Base-by-base conservation (phyloP, 495 filamentous ascomycete genomes). In the Penicillium mononematosum region DNA sequence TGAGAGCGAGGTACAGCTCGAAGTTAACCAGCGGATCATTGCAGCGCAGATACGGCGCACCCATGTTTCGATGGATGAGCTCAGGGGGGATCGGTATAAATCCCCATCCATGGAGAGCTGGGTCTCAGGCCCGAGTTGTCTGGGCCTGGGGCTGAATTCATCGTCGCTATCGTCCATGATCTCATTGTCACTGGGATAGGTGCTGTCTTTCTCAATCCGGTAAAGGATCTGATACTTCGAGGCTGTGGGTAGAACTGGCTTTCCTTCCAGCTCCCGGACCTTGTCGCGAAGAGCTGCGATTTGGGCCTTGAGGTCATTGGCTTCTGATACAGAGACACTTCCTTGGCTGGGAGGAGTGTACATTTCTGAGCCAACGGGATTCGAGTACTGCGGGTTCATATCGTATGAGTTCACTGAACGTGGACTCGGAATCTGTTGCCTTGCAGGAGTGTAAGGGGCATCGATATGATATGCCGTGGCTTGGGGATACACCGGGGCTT, bases 1-100 rank as follows among this genome's bases (percentile, higher is more conserved):
- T 65, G 53, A 58, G 48, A 36, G 66, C 66, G 17, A 69, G 53
- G 59, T 59, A 69, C n/a, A 69, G 56, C 19, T 69, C 66, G 29
- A 67, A 60, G 46, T 69, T 67, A 10, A 5, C 16, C 52, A 64
- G 14, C 1, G 53, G 59, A 7, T 58, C 42, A 32, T 59, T 62
- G 42, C 58, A 57, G 24, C 46, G 58, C n/a, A 64, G 39, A 29
- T 45, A 20, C 2, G 27, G 34, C 25, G 45, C 29, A 6, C 41
- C 24, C 27, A 31, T 50, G 20, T 53, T 22, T 19, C 38, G 44
- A 14, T 47, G 34, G 14, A 58, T 31, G 22, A 38, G 25, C 17
- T 59, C 58, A 5, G 58, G 58, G 1, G 50, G 50, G 50, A 20
- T 59, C 58, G 9, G 44, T 46, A 44, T 48, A 59, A 16, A 53